Evolutionary conservation across 2,329 filamentous ascomycete species (phyloP).

Genomic region (Trichoderma sp.): DNA sequence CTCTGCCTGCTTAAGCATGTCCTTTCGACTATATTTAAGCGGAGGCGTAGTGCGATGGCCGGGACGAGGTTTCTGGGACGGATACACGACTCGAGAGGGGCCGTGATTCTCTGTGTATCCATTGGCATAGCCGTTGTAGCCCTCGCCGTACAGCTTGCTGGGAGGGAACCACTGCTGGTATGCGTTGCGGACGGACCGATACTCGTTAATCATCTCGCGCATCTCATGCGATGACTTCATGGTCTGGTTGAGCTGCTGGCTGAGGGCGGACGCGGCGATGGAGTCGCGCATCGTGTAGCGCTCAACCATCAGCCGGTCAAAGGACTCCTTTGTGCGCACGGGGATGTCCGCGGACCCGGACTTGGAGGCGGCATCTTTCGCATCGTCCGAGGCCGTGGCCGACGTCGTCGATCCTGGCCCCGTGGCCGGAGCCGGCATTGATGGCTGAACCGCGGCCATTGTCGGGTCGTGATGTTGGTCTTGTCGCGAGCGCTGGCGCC

Average conservation of each 20-base stretch:
- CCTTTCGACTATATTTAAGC: slow-evolving; percentile 72
- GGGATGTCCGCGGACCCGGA: slow-evolving; percentile 32
- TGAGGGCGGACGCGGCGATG: slow-evolving; percentile 52
- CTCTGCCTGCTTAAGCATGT: slow-evolving; percentile 81
- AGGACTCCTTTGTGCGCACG: slow-evolving; percentile 55
- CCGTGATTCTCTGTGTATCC: slow-evolving; percentile 70
- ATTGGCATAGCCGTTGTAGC: slow-evolving; percentile 89
- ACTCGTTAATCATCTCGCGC: slow-evolving; percentile 67
- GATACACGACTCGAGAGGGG: slow-evolving; percentile 70
- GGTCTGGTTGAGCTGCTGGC: slow-evolving; percentile 50
- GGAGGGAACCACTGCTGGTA: slow-evolving; percentile 56
- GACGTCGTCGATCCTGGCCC: slow-evolving; percentile 34
- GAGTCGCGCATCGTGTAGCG: slow-evolving; percentile 54
- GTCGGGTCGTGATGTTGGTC: slow-evolving; percentile 15
- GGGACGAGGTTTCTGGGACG: slow-evolving; percentile 68
- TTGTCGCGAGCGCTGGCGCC: slow-evolving; percentile 31
- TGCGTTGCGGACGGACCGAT: slow-evolving; percentile 57
- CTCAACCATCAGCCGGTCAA: slow-evolving; percentile 52
- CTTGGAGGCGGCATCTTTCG: slow-evolving; percentile 27
- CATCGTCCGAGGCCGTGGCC: slow-evolving; percentile 29
- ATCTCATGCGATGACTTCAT: slow-evolving; percentile 60
- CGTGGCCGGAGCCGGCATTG: slow-evolving; percentile 35
- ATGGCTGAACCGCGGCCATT: slow-evolving; percentile 45
- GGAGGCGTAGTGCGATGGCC: slow-evolving; percentile 73
- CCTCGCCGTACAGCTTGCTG: slow-evolving; percentile 62